Conservation (phyloP, 352 stramenopile species). For the Globisporangium polare region DNA sequence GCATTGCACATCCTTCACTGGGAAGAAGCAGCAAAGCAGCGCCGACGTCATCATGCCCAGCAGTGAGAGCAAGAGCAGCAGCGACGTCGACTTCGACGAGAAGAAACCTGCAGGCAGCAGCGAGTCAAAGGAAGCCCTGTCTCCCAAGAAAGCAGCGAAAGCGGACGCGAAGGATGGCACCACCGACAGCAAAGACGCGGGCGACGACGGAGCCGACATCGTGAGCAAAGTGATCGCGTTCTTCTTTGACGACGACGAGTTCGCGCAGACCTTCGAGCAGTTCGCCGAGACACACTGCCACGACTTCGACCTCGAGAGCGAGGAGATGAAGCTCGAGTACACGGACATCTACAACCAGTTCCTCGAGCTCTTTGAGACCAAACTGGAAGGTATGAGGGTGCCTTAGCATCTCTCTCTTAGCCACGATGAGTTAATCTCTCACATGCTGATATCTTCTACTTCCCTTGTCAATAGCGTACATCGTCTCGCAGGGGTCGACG, state of each 20-base stretch:
- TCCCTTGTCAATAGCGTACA: slow-evolving; percentile 35
- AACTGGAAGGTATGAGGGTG: slow-evolving; percentile 57
- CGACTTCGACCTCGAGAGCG: slow-evolving; percentile 59
- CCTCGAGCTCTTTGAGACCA: slow-evolving; percentile 64
- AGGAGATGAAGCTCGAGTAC: slow-evolving; percentile 86
- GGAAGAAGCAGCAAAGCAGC: neutral
- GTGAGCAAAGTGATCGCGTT: slow-evolving; percentile 67
- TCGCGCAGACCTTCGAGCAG: slow-evolving; percentile 62
- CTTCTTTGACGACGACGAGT: slow-evolving; percentile 81
- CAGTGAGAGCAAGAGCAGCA: slow-evolving; percentile 35
- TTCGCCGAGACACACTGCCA: slow-evolving; percentile 64
- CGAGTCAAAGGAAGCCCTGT: slow-evolving; percentile 2
- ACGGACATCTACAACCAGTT: slow-evolving; percentile 82
- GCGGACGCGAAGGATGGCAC: slow-evolving; percentile 29
- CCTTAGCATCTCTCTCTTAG: neutral
- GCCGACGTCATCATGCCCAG: slow-evolving; percentile 21
- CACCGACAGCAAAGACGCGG: slow-evolving; percentile 19
- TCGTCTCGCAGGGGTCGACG: slow-evolving; percentile 49
- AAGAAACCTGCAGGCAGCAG: slow-evolving; percentile 1
- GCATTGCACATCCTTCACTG: slow-evolving; percentile 12
- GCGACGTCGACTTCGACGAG: slow-evolving; percentile 13
- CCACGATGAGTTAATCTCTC: neutral
- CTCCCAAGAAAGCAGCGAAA: slow-evolving; percentile 10
- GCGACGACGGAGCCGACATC: slow-evolving; percentile 24
- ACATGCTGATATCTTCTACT: neutral